A percentile compares a stretch with the other conserved stretches of the same genome.
Conservation (phyloP, 208 protist genomes). For the Leishmania tarentolae region DNA sequence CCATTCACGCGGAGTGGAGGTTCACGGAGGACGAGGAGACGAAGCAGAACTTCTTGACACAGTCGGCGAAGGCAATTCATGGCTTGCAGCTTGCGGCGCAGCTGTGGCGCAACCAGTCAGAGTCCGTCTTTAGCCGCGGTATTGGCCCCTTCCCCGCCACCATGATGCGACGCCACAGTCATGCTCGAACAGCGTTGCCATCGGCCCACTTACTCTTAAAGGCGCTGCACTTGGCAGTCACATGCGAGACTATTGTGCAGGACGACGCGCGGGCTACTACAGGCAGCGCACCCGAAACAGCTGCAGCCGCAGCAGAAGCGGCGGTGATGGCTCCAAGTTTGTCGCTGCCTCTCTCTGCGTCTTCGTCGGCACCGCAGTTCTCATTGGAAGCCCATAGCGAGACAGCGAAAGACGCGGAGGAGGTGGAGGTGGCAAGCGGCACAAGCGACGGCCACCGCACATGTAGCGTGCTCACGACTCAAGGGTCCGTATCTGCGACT, state of each 20-base stretch:
- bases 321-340: not conserved
- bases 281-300: not conserved
- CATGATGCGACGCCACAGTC: slow-evolving; percentile 55
- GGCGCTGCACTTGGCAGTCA: slow-evolving; percentile 69
- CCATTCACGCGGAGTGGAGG: slow-evolving; percentile 82
- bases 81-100: slow-evolving; percentile 77
- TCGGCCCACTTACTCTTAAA: slow-evolving; percentile 75
- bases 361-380: not conserved
- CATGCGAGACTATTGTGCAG: slow-evolving; percentile 45
- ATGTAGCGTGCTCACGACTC: slow-evolving; percentile 15
- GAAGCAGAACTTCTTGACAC: slow-evolving; percentile 74
- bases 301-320: no score
- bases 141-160: slow-evolving; percentile 71
- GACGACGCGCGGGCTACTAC: slow-evolving; percentile 14
- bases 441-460: slow-evolving; percentile 1
- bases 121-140: slow-evolving; percentile 47
- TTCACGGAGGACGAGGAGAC: slow-evolving; percentile 67
- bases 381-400: not conserved
- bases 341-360: not conserved
- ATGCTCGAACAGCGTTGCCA: slow-evolving; percentile 72
- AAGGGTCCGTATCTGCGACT: slow-evolving; percentile 6
- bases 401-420: not conserved
- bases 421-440: not conserved
- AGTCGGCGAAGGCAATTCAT: slow-evolving; percentile 79
- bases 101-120: slow-evolving; percentile 68